Percentiles rank a stretch among this genome's conserved stretches.
Conservation (phyloP, 75 land plant genomes). For the Selaginella tamariscina region DNA sequence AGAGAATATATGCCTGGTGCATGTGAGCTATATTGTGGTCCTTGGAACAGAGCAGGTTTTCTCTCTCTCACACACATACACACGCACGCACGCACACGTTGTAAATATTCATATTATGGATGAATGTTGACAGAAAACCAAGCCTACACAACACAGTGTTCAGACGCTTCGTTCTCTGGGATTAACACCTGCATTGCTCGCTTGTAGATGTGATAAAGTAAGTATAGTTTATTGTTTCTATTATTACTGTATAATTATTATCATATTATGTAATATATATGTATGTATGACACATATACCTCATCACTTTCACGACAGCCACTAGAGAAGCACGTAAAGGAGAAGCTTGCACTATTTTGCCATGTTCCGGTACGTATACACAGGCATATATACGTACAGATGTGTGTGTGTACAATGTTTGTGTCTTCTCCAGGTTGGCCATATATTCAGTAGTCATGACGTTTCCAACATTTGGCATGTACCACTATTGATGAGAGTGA, state of each 20-base stretch:
- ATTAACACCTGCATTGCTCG: conserved; percentile 69
- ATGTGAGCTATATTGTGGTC: conserved; percentile 92
- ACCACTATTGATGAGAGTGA: conserved; percentile 70
- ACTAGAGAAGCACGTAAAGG: conserved; percentile 50
- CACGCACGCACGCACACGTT: too few relatives aligned
- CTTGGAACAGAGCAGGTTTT: too few relatives aligned
- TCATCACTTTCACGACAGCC: conserved; percentile 42
- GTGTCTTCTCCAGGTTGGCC: conserved; percentile 43
- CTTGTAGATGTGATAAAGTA: conserved; percentile 80
- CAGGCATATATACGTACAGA: neutral
- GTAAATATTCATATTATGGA: too few relatives aligned
- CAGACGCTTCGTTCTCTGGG: conserved; percentile 71
- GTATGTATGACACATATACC: too few relatives aligned
- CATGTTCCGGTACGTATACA: conserved; percentile 66
- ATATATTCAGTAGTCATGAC: conserved; percentile 76
- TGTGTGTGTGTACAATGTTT: conserved; percentile 5
- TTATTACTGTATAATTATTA: too few relatives aligned
- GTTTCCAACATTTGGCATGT: conserved; percentile 97
- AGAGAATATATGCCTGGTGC: conserved; percentile 81
- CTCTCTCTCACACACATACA: too few relatives aligned
- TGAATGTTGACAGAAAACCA: conserved; percentile 65
- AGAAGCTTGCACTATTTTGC: conserved; percentile 87
- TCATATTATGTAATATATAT: too few relatives aligned
- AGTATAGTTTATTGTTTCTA: neutral
- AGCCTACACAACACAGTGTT: conserved; percentile 97